These are phyloP conservation scores for Didymella lethalis DNA, from an alignment of 2,329 filamentous ascomycete species.

Conservation along the genomic window DNA sequence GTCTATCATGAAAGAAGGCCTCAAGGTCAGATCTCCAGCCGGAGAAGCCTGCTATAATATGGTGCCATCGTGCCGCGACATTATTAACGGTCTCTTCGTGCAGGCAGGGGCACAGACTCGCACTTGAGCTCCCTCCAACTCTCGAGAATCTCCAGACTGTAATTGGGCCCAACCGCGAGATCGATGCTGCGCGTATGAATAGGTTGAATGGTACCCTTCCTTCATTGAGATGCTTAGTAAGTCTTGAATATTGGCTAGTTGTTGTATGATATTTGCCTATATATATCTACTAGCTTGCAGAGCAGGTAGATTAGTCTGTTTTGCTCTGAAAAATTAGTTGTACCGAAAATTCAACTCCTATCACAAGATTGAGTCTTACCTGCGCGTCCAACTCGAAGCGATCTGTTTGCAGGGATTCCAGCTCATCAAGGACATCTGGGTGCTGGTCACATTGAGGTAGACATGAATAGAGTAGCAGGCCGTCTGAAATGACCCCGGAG, in stretches of 20 bases:
- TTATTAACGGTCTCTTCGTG: neutral
- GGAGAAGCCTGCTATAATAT: neutral
- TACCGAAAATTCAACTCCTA: neutral
- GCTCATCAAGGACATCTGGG: neutral
- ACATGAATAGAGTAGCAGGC: neutral
- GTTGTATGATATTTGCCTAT: no score
- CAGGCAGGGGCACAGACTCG: neutral
- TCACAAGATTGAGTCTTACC: conserved; percentile 1
- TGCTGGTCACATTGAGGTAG: neutral
- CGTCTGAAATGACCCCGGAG: neutral
- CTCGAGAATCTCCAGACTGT: neutral
- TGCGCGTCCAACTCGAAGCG: neutral
- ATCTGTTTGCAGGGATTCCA: neutral
- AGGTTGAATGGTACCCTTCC: neutral
- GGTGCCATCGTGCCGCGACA: neutral
- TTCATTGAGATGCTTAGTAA: no score
- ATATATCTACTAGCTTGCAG: no score
- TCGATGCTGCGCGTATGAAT: neutral
- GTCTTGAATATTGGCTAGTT: no score
- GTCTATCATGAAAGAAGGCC: neutral
- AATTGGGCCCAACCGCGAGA: neutral
- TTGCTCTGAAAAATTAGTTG: neutral
- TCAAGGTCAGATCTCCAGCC: neutral
- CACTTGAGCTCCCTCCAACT: neutral
- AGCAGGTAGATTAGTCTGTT: no score